These are phyloP conservation scores for Phaeosphaeriaceae sp. DNA, from an alignment of 2,329 filamentous ascomycete genomes.

Conservation along the genomic window DNA sequence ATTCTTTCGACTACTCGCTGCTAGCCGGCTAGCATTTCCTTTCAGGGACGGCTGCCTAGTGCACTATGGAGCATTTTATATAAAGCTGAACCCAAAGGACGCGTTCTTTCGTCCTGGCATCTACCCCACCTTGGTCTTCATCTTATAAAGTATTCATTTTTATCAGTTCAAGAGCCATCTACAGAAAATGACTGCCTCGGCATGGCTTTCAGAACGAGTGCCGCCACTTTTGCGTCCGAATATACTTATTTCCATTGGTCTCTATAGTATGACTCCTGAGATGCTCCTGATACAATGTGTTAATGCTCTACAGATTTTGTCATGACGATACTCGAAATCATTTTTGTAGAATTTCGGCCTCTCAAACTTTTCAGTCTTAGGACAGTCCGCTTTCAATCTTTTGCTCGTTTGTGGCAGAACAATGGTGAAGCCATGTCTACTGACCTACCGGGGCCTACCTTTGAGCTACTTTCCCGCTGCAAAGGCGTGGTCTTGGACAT, in stretches of 20 bases:
- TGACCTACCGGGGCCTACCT: conserved; percentile 43
- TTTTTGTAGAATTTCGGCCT: conserved; percentile 36
- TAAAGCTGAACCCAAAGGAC: no score
- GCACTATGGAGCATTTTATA: no score
- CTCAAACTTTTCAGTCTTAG: conserved; percentile 36
- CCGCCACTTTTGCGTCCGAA: conserved; percentile 37
- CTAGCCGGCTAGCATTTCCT: background rate
- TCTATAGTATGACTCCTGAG: conserved; percentile 33
- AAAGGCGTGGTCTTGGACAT: conserved; percentile 48
- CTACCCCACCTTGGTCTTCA: no score
- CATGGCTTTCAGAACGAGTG: conserved; percentile 26
- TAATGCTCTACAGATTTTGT: conserved; percentile 35
- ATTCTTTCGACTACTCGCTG: background rate
- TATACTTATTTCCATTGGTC: conserved; percentile 30
- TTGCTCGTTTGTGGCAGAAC: conserved; percentile 44
- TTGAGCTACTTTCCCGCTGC: conserved; percentile 33
- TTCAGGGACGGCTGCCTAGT: background rate
- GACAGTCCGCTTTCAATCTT: conserved; percentile 39
- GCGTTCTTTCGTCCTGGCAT: no score
- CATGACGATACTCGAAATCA: conserved; percentile 41
- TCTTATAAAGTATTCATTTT: no score
- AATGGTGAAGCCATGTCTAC: conserved; percentile 46
- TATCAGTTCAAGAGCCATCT: background rate
- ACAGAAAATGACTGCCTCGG: conserved; percentile 14
- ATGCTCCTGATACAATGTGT: background rate